A percentile compares a stretch with the other conserved stretches of the same genome.
Evolutionary conservation across 2,329 filamentous ascomycete species (phyloP).

Genomic region (Sphaceloma murrayae): DNA sequence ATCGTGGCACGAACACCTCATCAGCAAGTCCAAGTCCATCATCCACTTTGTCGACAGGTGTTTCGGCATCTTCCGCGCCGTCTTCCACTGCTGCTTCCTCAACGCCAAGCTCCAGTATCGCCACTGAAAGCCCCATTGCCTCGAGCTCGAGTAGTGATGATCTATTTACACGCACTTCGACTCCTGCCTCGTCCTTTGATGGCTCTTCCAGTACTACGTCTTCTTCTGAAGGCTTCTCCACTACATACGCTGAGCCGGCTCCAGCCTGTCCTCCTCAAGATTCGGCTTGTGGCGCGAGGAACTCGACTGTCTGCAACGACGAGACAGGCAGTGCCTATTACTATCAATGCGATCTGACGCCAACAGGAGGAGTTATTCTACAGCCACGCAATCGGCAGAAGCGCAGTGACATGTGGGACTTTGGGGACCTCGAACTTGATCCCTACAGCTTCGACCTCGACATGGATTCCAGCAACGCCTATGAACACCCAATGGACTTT

Average conservation of each 20-base stretch:
- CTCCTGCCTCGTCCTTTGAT: neutral
- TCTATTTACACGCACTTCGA: too few species aligned
- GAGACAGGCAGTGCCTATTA: conserved; percentile 14
- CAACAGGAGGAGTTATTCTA: conserved; percentile 8
- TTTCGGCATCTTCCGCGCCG: neutral
- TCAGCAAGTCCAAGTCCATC: neutral
- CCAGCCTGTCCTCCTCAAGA: conserved; percentile 3
- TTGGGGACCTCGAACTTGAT: too few species aligned
- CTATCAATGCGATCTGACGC: conserved; percentile 14
- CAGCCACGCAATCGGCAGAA: conserved; percentile 8
- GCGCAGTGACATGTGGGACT: neutral
- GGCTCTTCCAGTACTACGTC: conserved; percentile 1
- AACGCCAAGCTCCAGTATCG: neutral
- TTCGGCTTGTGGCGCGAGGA: conserved; percentile 4
- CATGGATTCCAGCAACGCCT: conserved; percentile 8
- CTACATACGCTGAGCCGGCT: conserved; percentile 1
- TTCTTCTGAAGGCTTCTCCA: conserved; percentile 1
- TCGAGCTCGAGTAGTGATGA: too few species aligned
- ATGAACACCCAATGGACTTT: conserved; percentile 8
- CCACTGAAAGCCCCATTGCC: neutral
- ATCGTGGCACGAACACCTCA: too few species aligned
- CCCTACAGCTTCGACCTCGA: conserved; percentile 11
- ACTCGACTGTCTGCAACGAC: conserved; percentile 13
- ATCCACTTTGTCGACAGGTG: conserved; percentile 8
- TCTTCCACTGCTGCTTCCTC: too few species aligned